Evolutionary conservation across 805 yeast genomes (phyloP), one percentile per base, ranked within the genome.

Genomic region (Kazachstania bromeliacearum): DNA sequence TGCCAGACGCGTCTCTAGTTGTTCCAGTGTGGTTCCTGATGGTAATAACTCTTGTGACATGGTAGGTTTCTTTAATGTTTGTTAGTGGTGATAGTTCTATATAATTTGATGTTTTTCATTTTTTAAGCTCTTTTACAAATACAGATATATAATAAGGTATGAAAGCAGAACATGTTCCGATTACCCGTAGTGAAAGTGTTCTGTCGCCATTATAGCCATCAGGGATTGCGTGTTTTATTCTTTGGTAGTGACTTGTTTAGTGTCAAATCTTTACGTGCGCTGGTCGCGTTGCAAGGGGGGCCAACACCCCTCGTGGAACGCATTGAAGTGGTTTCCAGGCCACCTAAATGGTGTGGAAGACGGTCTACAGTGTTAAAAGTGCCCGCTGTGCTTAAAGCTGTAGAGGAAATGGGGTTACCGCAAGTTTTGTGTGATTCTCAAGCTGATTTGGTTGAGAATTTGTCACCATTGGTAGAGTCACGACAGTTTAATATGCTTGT

Each of bases 311-410:
- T 40, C 6, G 41, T 65, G 18, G 40, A 54, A 39, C 31, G 52
- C 2, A 55, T 85, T 3, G 82, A 82, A 42, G 70, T 83, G 8
- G 70, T 84, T 4, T 71, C 89, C 0, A 58, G 83, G 36, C 61
- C 68, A 14, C 70, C 84, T 2, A 85, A 84, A 52, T 66, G 63
- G 12, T 66, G 75, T 18, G 94, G 94, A 0, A 56, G 89, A 33
- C 70, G 72, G 13, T 51, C 69, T 36, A 66, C 68, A 30, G 45
- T 47, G 3, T 39, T 68, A 4, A 59, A 57, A 15, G 81, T 74
- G 17, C 68, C 77, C 0, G 83, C 85, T 5, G 63, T 79, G 3
- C 72, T 69, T 1, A n/a, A n/a, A n/a, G n/a, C n/a, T n/a, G n/a
- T n/a, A n/a, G 39, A 40, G 24, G 34, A 31, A 10, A 25, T 31